A percentile compares a stretch with the other conserved stretches of the same genome.
Conservation (phyloP, 179 eudicot species). For the Sideroxylon spinosum region DNA sequence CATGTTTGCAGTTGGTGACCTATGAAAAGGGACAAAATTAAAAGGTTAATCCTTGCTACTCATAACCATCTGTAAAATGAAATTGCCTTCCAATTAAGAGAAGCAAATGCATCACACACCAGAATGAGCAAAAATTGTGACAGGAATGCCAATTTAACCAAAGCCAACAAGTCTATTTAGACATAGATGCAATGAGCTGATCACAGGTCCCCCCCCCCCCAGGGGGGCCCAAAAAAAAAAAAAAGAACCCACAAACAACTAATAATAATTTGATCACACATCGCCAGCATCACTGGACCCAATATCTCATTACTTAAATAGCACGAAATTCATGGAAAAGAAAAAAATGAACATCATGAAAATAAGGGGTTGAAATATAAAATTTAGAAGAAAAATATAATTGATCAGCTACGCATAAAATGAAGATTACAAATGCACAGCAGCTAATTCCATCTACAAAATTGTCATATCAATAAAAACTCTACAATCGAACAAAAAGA, state of each 20-base stretch:
- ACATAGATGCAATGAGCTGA: not conserved
- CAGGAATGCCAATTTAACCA: not conserved
- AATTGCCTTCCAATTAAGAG: not conserved
- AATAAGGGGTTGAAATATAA: no score
- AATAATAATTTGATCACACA: no score
- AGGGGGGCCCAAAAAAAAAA: no score
- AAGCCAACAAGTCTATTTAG: not conserved
- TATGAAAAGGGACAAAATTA: slow-evolving; percentile 19
- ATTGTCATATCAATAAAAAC: not conserved
- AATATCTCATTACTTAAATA: not conserved
- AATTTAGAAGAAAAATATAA: no score
- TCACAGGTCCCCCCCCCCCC: not conserved
- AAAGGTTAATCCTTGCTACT: not conserved
- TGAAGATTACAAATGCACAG: no score
- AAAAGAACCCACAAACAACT: no score
- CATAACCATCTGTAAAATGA: not conserved
- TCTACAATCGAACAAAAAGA: not conserved
- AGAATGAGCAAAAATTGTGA: not conserved
- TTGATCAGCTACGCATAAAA: no score
- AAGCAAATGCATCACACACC: not conserved
- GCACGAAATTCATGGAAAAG: not conserved
- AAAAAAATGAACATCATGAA: not conserved
- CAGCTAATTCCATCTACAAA: not conserved
- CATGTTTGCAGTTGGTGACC: slow-evolving; percentile 85
- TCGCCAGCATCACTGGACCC: not conserved